phyloP scores from a whole-genome alignment of 2,329 filamentous ascomycete species.

The Lithohypha guttulata region DNA sequence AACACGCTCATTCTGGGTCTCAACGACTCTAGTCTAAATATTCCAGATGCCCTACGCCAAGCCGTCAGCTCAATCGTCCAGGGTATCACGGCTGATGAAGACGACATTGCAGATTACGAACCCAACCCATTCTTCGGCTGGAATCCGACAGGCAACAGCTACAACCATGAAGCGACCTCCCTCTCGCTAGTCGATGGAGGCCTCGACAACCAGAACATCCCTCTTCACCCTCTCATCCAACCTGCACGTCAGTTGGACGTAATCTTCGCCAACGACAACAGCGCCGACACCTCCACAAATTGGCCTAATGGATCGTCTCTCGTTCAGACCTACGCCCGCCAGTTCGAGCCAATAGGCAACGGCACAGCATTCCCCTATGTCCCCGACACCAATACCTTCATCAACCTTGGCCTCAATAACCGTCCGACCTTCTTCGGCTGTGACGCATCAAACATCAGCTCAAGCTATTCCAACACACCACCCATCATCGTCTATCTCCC shows the following conservation, averaged over 20 bases:
- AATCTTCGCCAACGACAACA: constrained; percentile 70
- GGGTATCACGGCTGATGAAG: constrained; percentile 45
- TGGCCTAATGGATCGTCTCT: constrained; percentile 73
- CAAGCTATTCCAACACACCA: constrained; percentile 20
- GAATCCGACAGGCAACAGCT: constrained; percentile 46
- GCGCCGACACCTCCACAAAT: constrained; percentile 55
- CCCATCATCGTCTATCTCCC: constrained; percentile 82
- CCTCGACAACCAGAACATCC: constrained; percentile 68
- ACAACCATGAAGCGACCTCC: constrained; percentile 40
- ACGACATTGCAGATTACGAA: constrained; percentile 63
- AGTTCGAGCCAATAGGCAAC: constrained; percentile 48
- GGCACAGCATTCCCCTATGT: constrained; percentile 61
- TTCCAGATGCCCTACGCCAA: constrained; percentile 43
- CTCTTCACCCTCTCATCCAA: constrained; percentile 66
- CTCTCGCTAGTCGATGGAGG: constrained; percentile 71
- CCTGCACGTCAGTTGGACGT: constrained; percentile 63
- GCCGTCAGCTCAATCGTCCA: constrained; percentile 37
- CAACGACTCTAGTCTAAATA: constrained; percentile 40
- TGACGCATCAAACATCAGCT: constrained; percentile 52
- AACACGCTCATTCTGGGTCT: constrained; percentile 63
- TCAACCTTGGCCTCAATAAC: constrained; percentile 65
- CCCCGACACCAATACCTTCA: constrained; percentile 64
- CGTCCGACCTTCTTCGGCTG: constrained; percentile 75
- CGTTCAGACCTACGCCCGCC: constrained; percentile 62
- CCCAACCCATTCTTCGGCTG: constrained; percentile 68